Evolutionary conservation across 805 yeast genomes (phyloP).

Genomic region (Lachancea meyersii): DNA sequence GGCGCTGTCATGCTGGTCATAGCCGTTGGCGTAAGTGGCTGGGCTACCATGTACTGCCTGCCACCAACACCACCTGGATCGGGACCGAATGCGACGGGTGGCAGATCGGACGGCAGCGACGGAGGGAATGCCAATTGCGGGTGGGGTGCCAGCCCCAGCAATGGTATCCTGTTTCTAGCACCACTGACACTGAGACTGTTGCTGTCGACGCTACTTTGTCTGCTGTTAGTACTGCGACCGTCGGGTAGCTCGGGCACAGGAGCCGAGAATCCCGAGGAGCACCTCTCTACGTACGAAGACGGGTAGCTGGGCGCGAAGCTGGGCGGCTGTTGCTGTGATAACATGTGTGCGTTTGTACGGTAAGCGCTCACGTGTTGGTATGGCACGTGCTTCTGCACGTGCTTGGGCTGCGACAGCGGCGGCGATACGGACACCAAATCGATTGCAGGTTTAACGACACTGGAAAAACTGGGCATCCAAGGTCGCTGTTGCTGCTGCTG

Average conservation of each 20-base stretch:
- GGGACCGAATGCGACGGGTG: neutral
- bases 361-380: too few relatives aligned
- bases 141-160: neutral
- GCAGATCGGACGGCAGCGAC: neutral
- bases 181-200: neutral
- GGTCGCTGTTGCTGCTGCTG: neutral
- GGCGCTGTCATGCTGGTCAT: neutral
- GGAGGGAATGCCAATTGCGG: neutral
- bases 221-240: neutral
- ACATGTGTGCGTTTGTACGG: too few relatives aligned
- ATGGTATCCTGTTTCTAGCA: too few relatives aligned
- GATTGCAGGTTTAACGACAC: too few relatives aligned
- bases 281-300: too few relatives aligned
- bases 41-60: slow-evolving; percentile 2
- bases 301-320: too few relatives aligned
- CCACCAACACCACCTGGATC: neutral
- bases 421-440: too few relatives aligned
- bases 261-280: too few relatives aligned
- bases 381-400: too few relatives aligned
- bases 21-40: neutral
- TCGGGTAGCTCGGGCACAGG: too few relatives aligned
- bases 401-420: too few relatives aligned
- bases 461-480: neutral
- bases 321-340: neutral
- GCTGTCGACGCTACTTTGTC: neutral